Base-by-base conservation (phyloP, 768 basidiomycete species). In the Mycena belliarum region DNA sequence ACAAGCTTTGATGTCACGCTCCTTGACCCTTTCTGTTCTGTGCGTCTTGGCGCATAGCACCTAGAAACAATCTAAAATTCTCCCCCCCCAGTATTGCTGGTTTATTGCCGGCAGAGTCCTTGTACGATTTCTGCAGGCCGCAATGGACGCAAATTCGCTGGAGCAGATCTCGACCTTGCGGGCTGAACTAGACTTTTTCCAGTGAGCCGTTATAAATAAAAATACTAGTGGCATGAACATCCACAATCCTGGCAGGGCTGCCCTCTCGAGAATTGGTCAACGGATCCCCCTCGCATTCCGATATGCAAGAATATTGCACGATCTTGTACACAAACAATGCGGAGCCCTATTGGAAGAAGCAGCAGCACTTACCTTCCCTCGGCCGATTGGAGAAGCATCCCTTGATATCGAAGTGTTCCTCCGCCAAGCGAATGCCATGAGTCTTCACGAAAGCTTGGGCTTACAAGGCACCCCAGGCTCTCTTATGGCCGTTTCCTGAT, bases 1-100 rank as follows among this genome's bases (percentile, higher is more conserved):
- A 90, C 89, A 0, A 90, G 85, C 59, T 90, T 80, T 64, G 88
- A 91, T 64, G 77, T 89, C 18, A 83, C 86, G 6, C 75, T 88
- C 4, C 67, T 90, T 33, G 89, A 89, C 63, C 76, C 82, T n/a
- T 88, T 89, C 63, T 85, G 84, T 63, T 77, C 85, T 59, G 88
- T 89, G 68, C 67, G 82, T 60, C 56, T 46, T 28, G 23, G 42
- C 35, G 37, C 42, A 20, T 28, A 49, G 4, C 4, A 7, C 40
- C 55, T 18, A 41, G 25, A 28, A 52, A 32, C 29, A 32, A 35
- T 16, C 55, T 57, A 10, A 58, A 38, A 28, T 6, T n/a, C 10
- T 6, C 11, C 29, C 26, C 14, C 29, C 45, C 3, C 53, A 87
- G 85, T 84, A 86, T 62, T 81, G 80, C 63, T 93, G 87, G 87